Evolutionary conservation across 148 eudicot species (phyloP).

Genomic region (Gaultheria prostrata): DNA sequence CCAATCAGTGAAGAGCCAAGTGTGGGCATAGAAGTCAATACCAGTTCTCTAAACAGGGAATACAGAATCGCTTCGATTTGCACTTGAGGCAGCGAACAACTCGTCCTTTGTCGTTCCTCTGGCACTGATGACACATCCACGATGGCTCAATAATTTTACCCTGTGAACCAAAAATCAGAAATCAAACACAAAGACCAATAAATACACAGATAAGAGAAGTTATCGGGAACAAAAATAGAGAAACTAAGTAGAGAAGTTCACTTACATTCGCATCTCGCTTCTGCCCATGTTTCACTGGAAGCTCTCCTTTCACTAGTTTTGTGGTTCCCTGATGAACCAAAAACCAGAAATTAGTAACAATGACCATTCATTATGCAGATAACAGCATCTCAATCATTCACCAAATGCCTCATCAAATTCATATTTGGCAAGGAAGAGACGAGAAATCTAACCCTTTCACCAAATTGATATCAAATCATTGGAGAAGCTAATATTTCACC

Average conservation of each 20-base stretch:
- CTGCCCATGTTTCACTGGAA: background rate
- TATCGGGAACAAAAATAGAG: background rate
- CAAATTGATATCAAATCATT: background rate
- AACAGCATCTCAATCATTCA: background rate
- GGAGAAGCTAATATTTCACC: background rate
- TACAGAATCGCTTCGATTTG: slow-evolving; percentile 37
- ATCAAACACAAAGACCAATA: background rate
- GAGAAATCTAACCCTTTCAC: background rate
- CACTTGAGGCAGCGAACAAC: slow-evolving; percentile 45
- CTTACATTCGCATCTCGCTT: background rate
- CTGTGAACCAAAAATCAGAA: background rate
- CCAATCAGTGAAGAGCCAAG: background rate
- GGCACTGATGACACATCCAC: slow-evolving; percentile 57
- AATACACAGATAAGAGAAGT: background rate
- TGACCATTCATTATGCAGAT: background rate
- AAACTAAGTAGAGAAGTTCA: background rate
- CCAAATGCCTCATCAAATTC: background rate
- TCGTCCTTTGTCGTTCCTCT: slow-evolving; percentile 47
- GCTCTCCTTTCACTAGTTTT: background rate
- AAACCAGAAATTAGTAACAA: no score
- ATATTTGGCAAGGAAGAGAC: background rate
- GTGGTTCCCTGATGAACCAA: background rate
- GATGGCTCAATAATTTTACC: background rate
- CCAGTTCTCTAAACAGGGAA: slow-evolving; percentile 24
- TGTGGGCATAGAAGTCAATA: background rate